Conservation (phyloP, 176 grass and related monocot species). For the Zoysia japonica region DNA sequence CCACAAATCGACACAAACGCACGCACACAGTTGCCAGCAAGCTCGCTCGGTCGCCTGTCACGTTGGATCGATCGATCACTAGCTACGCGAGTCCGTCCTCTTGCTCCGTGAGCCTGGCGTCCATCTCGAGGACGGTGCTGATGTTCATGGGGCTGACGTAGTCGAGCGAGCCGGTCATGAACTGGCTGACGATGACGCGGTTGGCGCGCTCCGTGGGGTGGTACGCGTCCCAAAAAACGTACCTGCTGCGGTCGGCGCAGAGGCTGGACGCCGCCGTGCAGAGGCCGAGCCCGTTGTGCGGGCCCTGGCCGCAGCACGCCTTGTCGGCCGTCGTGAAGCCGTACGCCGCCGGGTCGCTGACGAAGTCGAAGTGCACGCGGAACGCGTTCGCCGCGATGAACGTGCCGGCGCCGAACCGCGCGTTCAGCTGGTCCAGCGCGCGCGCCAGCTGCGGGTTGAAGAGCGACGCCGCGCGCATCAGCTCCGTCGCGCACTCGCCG, state of each 20-base stretch:
- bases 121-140: constrained; percentile 33
- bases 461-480: constrained; percentile 65
- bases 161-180: constrained; percentile 22
- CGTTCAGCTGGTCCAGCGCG: constrained; percentile 59
- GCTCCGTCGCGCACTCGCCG: constrained; percentile 64
- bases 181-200: constrained; percentile 72
- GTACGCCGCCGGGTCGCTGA: constrained; percentile 53
- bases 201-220: constrained; percentile 87
- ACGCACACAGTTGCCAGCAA: too few species aligned
- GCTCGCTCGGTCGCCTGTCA: too few species aligned
- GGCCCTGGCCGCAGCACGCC: constrained; percentile 94
- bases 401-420: constrained; percentile 44
- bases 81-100: not conserved
- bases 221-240: constrained; percentile 96
- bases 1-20: too few species aligned
- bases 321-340: constrained; percentile 67
- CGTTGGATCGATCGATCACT: not conserved
- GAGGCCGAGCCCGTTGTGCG: constrained; percentile 76
- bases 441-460: constrained; percentile 84
- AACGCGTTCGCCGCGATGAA: constrained; percentile 76
- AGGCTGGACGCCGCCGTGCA: constrained; percentile 67
- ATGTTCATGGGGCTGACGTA: constrained; percentile 42
- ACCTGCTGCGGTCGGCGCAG: constrained; percentile 56
- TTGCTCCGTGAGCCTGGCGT: not conserved
- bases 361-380: constrained; percentile 86